Evolutionary conservation across 202 grass and related monocot genomes (phyloP), one percentile per base, ranked within the genome.

Genomic region (Zizania palustris): DNA sequence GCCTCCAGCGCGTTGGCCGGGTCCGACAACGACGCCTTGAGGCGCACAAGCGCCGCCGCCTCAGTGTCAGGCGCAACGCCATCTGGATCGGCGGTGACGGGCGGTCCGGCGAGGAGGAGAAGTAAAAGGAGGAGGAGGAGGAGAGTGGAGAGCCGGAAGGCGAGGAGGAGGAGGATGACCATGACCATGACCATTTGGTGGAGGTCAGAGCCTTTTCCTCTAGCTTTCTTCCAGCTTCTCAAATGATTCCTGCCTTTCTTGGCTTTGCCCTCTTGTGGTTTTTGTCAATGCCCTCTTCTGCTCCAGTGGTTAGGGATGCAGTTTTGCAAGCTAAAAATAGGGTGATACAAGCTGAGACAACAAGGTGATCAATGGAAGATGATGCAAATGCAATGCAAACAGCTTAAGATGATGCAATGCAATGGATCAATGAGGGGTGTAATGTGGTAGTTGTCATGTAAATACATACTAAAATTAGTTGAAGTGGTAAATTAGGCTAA

Each of bases 171-270:
- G 69, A 65, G 45, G 69, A 74, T 69, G 75, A 75, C 78, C 83
- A 84, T 69, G 75, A 75, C 78, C 83, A 84, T 86, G 81, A 66
- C 86, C 80, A 51, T 65, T 60, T 59, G 75, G 75, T 55, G 62
- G 74, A 50, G 71, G 81, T 76, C 86, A 84, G 42, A 75, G 60
- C 81, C 81, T 80, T 80, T 50, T 88, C 81, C 86, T 81, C 86
- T 64, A 71, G 35, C 72, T 64, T 71, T 84, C 81, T 80, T 80
- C 86, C 76, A 84, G 65, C 81, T 74, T 42, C 65, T 63, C 62
- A 54, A 60, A 58, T 76, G 78, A 34, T 77, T 69, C 72, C 48
- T 74, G 69, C 60, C 57, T 71, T 77, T 82, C 78, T 76, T 77
- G 79, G 72, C 36, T 18, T 43, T 82, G 72, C 48, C 48, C 22